Percentiles rank a stretch among this genome's conserved stretches.
Evolutionary conservation across 1,284 basidiomycete genomes (phyloP).

Genomic region (Pyrrhoderma noxium): DNA sequence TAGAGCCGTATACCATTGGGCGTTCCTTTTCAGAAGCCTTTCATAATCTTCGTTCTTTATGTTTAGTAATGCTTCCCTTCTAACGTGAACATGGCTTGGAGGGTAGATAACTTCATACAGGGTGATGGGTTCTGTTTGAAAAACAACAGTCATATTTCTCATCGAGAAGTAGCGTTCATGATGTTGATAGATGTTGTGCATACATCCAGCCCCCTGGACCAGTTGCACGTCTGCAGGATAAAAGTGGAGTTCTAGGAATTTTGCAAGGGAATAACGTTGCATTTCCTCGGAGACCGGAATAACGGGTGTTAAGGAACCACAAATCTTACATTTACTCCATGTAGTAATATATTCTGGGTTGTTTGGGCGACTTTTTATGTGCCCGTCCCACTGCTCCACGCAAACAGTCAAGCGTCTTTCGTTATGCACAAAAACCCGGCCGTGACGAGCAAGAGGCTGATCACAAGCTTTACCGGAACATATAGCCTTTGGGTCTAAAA

Average conservation of each 20-base stretch:
- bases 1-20: constrained; percentile 61
- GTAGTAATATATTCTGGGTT: constrained; percentile 78
- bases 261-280: constrained; percentile 89
- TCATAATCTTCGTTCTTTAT: constrained; percentile 90
- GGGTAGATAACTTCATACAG: constrained; percentile 88
- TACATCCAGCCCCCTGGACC: constrained; percentile 79
- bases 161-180: constrained; percentile 91
- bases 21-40: constrained; percentile 67
- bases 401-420: constrained; percentile 78
- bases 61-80: constrained; percentile 78
- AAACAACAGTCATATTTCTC: constrained; percentile 80
- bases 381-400: constrained; percentile 80
- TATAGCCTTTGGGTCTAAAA: constrained; percentile 62
- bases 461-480: constrained; percentile 84
- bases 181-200: constrained; percentile 91
- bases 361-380: constrained; percentile 51
- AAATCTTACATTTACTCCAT: constrained; percentile 87
- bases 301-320: constrained; percentile 78
- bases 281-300: constrained; percentile 90
- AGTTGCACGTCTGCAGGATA: constrained; percentile 81
- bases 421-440: constrained; percentile 85
- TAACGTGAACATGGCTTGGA: constrained; percentile 77
- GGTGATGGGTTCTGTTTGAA: constrained; percentile 80
- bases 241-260: constrained; percentile 89
- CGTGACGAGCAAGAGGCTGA: constrained; percentile 77